These are phyloP conservation scores for Neofusicoccum cordaticola DNA, from an alignment of 2,329 filamentous ascomycete genomes.

Conservation along the genomic window DNA sequence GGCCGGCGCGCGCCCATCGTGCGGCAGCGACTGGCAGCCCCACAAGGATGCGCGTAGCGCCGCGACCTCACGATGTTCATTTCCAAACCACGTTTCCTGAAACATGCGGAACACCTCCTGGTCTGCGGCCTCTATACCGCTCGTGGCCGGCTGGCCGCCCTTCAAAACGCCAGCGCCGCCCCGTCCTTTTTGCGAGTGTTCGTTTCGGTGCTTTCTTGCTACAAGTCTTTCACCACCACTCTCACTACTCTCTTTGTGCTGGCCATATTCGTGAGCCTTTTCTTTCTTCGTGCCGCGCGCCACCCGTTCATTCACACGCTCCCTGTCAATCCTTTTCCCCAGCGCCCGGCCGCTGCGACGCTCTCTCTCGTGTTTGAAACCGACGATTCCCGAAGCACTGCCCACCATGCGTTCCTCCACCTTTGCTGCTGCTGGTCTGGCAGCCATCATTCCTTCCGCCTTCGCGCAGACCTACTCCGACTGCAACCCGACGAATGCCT, in stretches of 20 bases:
- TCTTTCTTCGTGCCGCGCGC: neutral
- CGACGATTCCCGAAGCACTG: neutral
- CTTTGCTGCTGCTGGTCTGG: slow-evolving; percentile 7
- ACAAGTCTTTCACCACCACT: neutral
- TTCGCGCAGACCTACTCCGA: slow-evolving; percentile 46
- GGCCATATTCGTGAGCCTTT: slow-evolving; percentile 2
- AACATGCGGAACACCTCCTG: slow-evolving; percentile 12
- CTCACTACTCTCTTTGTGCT: slow-evolving; percentile 12
- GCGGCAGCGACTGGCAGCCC: neutral
- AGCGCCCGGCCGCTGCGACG: slow-evolving; percentile 4
- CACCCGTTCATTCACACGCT: slow-evolving; percentile 5
- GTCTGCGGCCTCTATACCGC: neutral
- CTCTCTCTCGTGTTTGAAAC: neutral
- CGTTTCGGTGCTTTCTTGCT: slow-evolving; percentile 2
- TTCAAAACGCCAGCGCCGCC: slow-evolving; percentile 9
- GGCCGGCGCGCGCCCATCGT: neutral
- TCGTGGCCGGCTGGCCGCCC: neutral
- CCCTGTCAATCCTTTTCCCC: neutral
- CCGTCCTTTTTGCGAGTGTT: neutral
- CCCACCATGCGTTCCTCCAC: slow-evolving; percentile 9
- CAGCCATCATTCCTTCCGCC: slow-evolving; percentile 26
- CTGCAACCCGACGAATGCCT: slow-evolving; percentile 43
- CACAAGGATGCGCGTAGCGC: neutral
- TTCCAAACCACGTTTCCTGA: slow-evolving; percentile 10
- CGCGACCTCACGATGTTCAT: slow-evolving; percentile 7